Conservation (phyloP, 495 filamentous ascomycete genomes). For the Elasticomyces elasticus region DNA sequence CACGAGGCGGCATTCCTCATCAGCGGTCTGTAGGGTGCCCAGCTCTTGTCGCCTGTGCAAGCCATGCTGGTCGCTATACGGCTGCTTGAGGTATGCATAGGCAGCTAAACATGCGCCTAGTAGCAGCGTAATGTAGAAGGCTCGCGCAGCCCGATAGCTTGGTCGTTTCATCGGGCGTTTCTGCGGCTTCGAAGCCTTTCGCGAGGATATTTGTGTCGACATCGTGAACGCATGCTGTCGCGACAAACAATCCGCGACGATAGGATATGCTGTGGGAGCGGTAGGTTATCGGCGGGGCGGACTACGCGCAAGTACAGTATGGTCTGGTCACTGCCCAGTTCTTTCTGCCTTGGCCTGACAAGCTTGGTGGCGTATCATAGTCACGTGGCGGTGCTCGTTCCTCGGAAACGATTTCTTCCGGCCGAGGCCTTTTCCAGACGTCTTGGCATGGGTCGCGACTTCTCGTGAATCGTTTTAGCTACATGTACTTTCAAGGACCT, state of each 20-base stretch:
- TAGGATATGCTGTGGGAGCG: too few relatives aligned
- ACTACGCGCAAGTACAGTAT: too few relatives aligned
- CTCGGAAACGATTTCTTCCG: too few relatives aligned
- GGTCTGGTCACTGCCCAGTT: too few relatives aligned
- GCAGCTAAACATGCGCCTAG: conserved; percentile 19
- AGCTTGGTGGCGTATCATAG: too few relatives aligned
- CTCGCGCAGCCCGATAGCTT: conserved; percentile 25
- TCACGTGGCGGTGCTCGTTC: too few relatives aligned
- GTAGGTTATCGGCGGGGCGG: too few relatives aligned
- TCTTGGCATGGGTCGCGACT: too few relatives aligned
- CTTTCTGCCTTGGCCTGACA: too few relatives aligned
- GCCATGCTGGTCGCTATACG: background rate
- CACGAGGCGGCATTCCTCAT: conserved; percentile 64
- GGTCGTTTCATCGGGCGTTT: background rate
- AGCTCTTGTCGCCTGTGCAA: background rate
- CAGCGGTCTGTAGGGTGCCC: background rate
- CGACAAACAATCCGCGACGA: background rate
- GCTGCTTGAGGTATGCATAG: conserved; percentile 10
- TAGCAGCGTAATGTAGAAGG: conserved; percentile 30
- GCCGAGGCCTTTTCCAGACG: too few relatives aligned
- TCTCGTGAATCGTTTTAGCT: too few relatives aligned
- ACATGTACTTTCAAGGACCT: too few relatives aligned
- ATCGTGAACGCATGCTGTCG: conserved; percentile 8
- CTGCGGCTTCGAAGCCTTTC: background rate
- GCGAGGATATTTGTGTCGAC: background rate